Evolutionary conservation across 1,139 yeast genomes (phyloP), one percentile per base, ranked within the genome.

Genomic region (Hyphopichia burtonii): DNA sequence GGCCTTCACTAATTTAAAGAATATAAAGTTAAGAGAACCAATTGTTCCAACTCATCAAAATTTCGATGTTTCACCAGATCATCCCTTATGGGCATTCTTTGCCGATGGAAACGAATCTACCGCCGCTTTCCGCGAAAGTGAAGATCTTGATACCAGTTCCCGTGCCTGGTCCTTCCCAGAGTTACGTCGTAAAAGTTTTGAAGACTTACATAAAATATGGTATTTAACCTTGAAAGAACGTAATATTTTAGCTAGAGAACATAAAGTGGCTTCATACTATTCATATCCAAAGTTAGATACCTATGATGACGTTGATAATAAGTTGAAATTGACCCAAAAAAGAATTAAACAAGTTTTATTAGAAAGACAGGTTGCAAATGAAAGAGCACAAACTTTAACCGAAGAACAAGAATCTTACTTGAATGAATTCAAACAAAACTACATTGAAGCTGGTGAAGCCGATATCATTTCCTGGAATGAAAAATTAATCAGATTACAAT

Each of bases 51-150:
- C 91, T 1, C 84, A 80, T 45, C 72, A 75, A 49, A 87, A 87
- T 62, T 72, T 91, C 45, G 77, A 74, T 49, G 88, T 87, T 23
- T 77, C 83, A 18, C 94, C 86, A 12, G 86, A 86, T 59, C 99
- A 93, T 65, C 98, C 99, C 31, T 73, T 93, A 50, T 93, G 97
- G 97, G 94, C 87, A 54, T 93, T 93, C 63, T 93, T 93, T 68
- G 75, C 81, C 34, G 75, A 83, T 37, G 77, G 75, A 3, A 65
- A 48, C 48, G 54, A 63, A 16, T 52, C 68, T 15, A 74, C 78
- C 46, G 68, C 75, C 52, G 80, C 82, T 50, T 67, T 85, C 48
- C 76, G 97, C 52, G 64, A 72, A 2, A 61, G 75, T 2, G 78
- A 72, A 4, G 91, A 86, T 18, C 57, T 89, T 34, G 74, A 76